Conservation (phyloP, 192 early-diverging fungal species). For the Gonapodya prolifera region DNA sequence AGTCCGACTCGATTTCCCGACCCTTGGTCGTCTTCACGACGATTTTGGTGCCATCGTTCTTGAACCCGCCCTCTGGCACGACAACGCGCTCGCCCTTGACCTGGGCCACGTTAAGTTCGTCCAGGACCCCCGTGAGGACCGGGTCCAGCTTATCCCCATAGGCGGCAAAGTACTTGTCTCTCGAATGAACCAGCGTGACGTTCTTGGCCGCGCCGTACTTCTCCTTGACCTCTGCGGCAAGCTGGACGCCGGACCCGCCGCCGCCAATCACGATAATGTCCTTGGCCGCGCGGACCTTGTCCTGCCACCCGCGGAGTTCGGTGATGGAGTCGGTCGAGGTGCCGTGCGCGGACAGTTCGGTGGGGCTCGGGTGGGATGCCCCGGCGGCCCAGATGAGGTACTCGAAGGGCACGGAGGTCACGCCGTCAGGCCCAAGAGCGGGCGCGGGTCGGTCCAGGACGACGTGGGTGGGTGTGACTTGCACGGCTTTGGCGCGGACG, state of each 20-base stretch:
- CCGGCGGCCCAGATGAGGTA: slow-evolving; percentile 41
- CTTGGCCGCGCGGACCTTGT: slow-evolving; percentile 38
- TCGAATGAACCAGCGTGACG: slow-evolving; percentile 54
- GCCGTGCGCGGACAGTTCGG: slow-evolving; percentile 18
- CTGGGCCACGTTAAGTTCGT: slow-evolving; percentile 21
- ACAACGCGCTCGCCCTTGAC: slow-evolving; percentile 41
- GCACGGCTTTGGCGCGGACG: slow-evolving; percentile 28
- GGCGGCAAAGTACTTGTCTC: slow-evolving; percentile 32
- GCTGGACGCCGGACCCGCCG: slow-evolving; percentile 64
- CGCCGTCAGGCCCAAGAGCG: slow-evolving; percentile 19
- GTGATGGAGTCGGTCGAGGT: slow-evolving; percentile 28
- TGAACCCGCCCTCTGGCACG: slow-evolving; percentile 40
- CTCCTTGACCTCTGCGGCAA: slow-evolving; percentile 59
- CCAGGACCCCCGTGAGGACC: background rate
- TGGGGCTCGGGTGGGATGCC: slow-evolving; percentile 31
- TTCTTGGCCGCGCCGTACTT: slow-evolving; percentile 36
- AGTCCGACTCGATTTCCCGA: slow-evolving; percentile 14
- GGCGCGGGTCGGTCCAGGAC: slow-evolving; percentile 37
- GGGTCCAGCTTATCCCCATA: slow-evolving; percentile 23
- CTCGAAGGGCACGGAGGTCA: slow-evolving; percentile 16
- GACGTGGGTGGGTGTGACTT: slow-evolving; percentile 27
- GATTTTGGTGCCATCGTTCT: slow-evolving; percentile 23
- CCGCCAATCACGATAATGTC: slow-evolving; percentile 57
- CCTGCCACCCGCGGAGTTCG: slow-evolving; percentile 24
- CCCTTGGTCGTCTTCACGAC: slow-evolving; percentile 27